Evolutionary conservation across 2,329 filamentous ascomycete species (phyloP).

Genomic region (Fusarium chuoi): DNA sequence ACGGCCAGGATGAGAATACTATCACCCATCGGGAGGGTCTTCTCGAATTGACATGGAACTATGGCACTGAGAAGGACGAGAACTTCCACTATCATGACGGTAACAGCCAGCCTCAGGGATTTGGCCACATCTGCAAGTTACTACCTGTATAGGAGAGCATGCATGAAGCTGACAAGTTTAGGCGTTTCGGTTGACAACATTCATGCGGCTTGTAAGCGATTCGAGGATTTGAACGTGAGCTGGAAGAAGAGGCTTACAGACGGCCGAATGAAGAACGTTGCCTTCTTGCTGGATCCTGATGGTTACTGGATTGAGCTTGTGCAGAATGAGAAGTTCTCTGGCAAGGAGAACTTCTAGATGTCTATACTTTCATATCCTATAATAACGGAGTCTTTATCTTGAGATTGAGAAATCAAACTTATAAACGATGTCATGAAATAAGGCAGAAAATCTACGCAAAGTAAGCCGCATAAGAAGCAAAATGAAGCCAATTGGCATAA

Average conservation of each 20-base stretch:
- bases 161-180: constrained; percentile 49
- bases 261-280: constrained; percentile 91
- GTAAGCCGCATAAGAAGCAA: background rate
- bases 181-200: constrained; percentile 86
- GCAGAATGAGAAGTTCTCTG: constrained; percentile 77
- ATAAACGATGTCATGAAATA: background rate
- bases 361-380: background rate
- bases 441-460: background rate
- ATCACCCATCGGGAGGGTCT: constrained; percentile 81
- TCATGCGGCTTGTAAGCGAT: constrained; percentile 85
- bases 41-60: constrained; percentile 89
- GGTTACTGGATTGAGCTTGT: constrained; percentile 84
- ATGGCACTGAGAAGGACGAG: constrained; percentile 85
- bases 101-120: constrained; percentile 91
- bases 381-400: background rate
- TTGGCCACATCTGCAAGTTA: constrained; percentile 86
- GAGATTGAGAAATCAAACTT: background rate
- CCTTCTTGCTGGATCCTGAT: constrained; percentile 90
- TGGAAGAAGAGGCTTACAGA: constrained; percentile 98
- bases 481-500: background rate
- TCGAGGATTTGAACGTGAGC: constrained; percentile 81
- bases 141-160: background rate
- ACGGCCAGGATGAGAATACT: constrained; percentile 55
- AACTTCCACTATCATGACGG: constrained; percentile 91
- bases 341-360: constrained; percentile 62